phyloP scores from a whole-genome alignment of 495 filamentous ascomycete species.

The Thozetella sp. region DNA sequence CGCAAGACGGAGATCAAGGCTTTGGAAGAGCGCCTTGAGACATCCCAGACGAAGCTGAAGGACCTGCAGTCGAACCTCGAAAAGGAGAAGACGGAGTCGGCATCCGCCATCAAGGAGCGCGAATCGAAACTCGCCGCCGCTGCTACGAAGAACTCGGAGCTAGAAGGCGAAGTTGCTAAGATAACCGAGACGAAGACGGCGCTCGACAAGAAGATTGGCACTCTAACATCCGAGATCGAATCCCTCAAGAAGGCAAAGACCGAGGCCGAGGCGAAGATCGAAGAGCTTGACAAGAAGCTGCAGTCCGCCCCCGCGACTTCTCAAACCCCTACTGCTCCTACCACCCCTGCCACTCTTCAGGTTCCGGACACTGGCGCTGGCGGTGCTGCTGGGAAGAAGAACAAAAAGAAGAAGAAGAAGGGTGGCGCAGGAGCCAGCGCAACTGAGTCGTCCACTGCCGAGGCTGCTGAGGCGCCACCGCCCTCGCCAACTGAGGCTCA shows the following conservation, averaged over 20 bases:
- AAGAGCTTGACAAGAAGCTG: slow-evolving; percentile 33
- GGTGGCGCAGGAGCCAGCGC: slow-evolving; percentile 25
- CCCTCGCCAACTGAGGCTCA: slow-evolving; percentile 21
- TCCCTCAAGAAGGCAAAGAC: slow-evolving; percentile 31
- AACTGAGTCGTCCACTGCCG: slow-evolving; percentile 17
- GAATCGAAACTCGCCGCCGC: slow-evolving; percentile 25
- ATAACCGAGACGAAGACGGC: slow-evolving; percentile 27
- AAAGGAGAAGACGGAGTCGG: slow-evolving; percentile 41
- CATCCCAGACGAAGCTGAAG: slow-evolving; percentile 48
- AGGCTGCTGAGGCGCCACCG: slow-evolving; percentile 25
- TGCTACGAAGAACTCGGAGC: slow-evolving; percentile 31
- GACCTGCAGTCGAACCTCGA: slow-evolving; percentile 56
- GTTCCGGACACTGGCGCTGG: slow-evolving; percentile 15
- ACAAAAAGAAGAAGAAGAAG: slow-evolving; percentile 92
- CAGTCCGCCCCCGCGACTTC: slow-evolving; percentile 15
- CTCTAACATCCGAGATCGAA: slow-evolving; percentile 35
- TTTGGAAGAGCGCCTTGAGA: slow-evolving; percentile 54
- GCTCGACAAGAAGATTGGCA: slow-evolving; percentile 28
- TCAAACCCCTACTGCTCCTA: slow-evolving; percentile 11
- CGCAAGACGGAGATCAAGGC: slow-evolving; percentile 44
- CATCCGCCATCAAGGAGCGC: slow-evolving; percentile 37
- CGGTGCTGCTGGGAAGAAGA: slow-evolving; percentile 50
- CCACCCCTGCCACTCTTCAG: slow-evolving; percentile 7
- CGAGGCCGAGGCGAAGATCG: slow-evolving; percentile 28
- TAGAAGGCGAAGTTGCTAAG: slow-evolving; percentile 31